phyloP scores from a whole-genome alignment of 108 stramenopile genomes.

The Nitzschia inconspicua region DNA sequence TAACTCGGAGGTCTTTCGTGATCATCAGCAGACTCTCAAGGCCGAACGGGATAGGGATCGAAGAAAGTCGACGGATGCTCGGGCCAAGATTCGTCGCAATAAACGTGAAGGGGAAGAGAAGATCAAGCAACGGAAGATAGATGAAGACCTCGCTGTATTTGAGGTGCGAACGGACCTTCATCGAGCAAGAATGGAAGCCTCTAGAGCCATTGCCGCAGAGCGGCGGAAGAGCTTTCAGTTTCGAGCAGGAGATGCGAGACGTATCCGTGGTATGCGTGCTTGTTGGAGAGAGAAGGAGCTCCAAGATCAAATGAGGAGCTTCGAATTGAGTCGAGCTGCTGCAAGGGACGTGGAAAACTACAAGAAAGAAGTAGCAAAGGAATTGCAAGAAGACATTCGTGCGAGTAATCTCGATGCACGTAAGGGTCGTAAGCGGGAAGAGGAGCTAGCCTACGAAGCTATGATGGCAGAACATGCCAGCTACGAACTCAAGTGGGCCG shows the following conservation, averaged over 20 bases:
- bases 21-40: slow-evolving; percentile 74
- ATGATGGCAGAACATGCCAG: slow-evolving; percentile 46
- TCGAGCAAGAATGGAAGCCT: slow-evolving; percentile 35
- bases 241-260: slow-evolving; percentile 59
- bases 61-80: slow-evolving; percentile 54
- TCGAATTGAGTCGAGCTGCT: slow-evolving; percentile 65
- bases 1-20: slow-evolving; percentile 72
- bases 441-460: slow-evolving; percentile 24
- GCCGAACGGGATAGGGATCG: slow-evolving; percentile 61
- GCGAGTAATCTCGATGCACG: slow-evolving; percentile 32
- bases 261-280: slow-evolving; percentile 44
- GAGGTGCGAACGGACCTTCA: slow-evolving; percentile 64
- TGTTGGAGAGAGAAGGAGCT: slow-evolving; percentile 40
- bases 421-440: slow-evolving; percentile 14
- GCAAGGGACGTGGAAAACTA: slow-evolving; percentile 73
- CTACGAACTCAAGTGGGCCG: slow-evolving; percentile 72
- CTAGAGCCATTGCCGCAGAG: slow-evolving; percentile 37
- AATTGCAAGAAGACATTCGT: slow-evolving; percentile 39
- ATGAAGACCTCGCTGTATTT: slow-evolving; percentile 62
- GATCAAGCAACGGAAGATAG: slow-evolving; percentile 31
- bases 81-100: slow-evolving; percentile 60
- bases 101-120: slow-evolving; percentile 59
- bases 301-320: slow-evolving; percentile 48
- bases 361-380: slow-evolving; percentile 34
- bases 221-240: slow-evolving; percentile 74